A percentile compares a stretch with the other conserved stretches of the same genome.
Conservation (phyloP, 2,329 filamentous ascomycete genomes). For the Gremmenia infestans region DNA sequence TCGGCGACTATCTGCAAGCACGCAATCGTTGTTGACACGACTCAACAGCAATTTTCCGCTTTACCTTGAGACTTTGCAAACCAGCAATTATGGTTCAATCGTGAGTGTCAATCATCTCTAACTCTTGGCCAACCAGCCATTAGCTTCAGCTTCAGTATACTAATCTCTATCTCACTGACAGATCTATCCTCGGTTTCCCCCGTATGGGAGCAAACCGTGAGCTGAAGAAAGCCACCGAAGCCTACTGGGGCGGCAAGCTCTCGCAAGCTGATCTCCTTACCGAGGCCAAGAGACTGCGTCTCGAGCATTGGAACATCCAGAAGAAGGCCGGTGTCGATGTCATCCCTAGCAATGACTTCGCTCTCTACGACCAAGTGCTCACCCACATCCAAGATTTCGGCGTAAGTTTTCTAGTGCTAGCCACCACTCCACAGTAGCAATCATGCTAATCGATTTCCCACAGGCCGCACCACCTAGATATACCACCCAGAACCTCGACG, state of each 20-base stretch:
- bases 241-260: slow-evolving; percentile 95
- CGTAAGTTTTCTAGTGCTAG: slow-evolving; percentile 48
- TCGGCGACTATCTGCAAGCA: slow-evolving; percentile 13
- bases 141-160: not conserved
- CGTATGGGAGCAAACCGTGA: slow-evolving; percentile 98
- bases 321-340: slow-evolving; percentile 95
- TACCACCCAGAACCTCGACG: slow-evolving; percentile 79
- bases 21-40: slow-evolving; percentile 17
- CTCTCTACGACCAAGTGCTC: slow-evolving; percentile 96
- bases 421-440: slow-evolving; percentile 10
- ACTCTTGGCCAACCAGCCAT: not conserved
- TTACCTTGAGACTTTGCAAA: slow-evolving; percentile 10
- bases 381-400: slow-evolving; percentile 98
- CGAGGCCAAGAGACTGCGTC: slow-evolving; percentile 94
- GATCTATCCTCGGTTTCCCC: slow-evolving; percentile 89
- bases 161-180: slow-evolving; percentile 16
- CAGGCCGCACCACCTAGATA: slow-evolving; percentile 91
- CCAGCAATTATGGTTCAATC: slow-evolving; percentile 54
- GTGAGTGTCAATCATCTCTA: slow-evolving; percentile 35
- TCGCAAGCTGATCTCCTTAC: slow-evolving; percentile 83
- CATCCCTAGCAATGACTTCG: slow-evolving; percentile 99
- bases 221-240: slow-evolving; percentile 99
- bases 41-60: slow-evolving; percentile 10
- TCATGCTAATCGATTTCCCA: not conserved
- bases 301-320: slow-evolving; percentile 99